Evolutionary conservation across 371 early-diverging fungal genomes (phyloP).

Genomic region (Racocetra persica): DNA sequence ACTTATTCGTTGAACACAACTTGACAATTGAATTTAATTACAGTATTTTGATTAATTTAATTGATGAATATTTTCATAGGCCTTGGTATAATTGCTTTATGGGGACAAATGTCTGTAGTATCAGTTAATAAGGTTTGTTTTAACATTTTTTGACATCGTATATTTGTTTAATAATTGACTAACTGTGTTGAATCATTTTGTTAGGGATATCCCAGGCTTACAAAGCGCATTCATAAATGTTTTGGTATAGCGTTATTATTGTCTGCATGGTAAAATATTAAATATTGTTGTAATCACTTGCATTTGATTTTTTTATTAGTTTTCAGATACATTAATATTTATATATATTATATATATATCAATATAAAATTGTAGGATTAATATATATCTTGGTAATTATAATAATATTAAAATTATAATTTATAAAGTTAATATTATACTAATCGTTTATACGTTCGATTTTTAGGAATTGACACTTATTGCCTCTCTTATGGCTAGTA

Average conservation of each 20-base stretch:
- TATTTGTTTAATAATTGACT: too few species aligned
- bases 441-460: too few species aligned
- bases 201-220: conserved; percentile 18
- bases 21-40: too few species aligned
- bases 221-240: not conserved
- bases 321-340: not conserved
- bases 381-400: conserved; percentile 9
- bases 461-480: too few species aligned
- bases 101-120: not conserved
- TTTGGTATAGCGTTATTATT: conserved; percentile 9
- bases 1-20: too few species aligned
- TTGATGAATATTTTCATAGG: too few species aligned
- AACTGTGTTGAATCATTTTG: too few species aligned
- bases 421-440: not conserved
- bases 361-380: not conserved
- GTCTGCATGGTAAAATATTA: not conserved
- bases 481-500: too few species aligned
- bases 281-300: too few species aligned
- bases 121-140: conserved; percentile 14
- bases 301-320: not conserved
- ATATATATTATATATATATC: not conserved
- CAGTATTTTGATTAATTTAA: too few species aligned
- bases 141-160: too few species aligned
- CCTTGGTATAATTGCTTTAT: not conserved
- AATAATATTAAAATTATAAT: not conserved